These are phyloP conservation scores for Neoascochyta sp. DNA, from an alignment of 2,329 filamentous ascomycete genomes.

Conservation along the genomic window DNA sequence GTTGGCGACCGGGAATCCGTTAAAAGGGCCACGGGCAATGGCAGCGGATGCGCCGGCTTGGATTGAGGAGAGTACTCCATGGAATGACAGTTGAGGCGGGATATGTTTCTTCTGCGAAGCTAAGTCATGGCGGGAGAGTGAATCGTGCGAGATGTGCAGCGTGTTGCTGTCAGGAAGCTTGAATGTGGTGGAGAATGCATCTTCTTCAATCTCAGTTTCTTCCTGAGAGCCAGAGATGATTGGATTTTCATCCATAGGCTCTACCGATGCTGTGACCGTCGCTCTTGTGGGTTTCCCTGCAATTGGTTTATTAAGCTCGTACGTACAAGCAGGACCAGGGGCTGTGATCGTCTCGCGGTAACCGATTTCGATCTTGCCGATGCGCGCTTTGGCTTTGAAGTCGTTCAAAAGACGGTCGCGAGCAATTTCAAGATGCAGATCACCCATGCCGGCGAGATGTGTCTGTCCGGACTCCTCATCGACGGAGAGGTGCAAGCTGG, in stretches of 20 bases:
- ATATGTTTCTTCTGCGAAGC: slow-evolving; percentile 46
- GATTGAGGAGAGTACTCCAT: slow-evolving; percentile 53
- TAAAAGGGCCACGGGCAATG: slow-evolving; percentile 76
- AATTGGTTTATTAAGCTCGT: slow-evolving; percentile 72
- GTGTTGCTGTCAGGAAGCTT: slow-evolving; percentile 63
- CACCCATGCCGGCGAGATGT: slow-evolving; percentile 91
- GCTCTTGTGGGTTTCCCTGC: slow-evolving; percentile 77
- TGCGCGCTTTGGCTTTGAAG: slow-evolving; percentile 78
- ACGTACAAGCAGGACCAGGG: slow-evolving; percentile 54
- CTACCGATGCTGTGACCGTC: slow-evolving; percentile 65
- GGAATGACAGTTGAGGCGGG: slow-evolving; percentile 52
- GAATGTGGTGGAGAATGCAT: slow-evolving; percentile 27
- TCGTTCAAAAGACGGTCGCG: slow-evolving; percentile 82
- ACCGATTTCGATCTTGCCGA: slow-evolving; percentile 90
- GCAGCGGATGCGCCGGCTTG: slow-evolving; percentile 79
- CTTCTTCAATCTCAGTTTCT: slow-evolving; percentile 22
- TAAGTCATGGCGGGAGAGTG: slow-evolving; percentile 42
- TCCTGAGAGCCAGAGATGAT: slow-evolving; percentile 19
- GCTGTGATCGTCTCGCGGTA: slow-evolving; percentile 79
- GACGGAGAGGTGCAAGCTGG: slow-evolving; percentile 77
- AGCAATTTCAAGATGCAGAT: slow-evolving; percentile 91
- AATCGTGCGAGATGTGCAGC: slow-evolving; percentile 55
- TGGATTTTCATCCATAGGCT: slow-evolving; percentile 50
- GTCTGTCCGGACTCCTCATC: slow-evolving; percentile 93
- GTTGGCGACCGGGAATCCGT: slow-evolving; percentile 74